phyloP scores from a whole-genome alignment of 805 yeast species.

The Candida taoyuanica region DNA sequence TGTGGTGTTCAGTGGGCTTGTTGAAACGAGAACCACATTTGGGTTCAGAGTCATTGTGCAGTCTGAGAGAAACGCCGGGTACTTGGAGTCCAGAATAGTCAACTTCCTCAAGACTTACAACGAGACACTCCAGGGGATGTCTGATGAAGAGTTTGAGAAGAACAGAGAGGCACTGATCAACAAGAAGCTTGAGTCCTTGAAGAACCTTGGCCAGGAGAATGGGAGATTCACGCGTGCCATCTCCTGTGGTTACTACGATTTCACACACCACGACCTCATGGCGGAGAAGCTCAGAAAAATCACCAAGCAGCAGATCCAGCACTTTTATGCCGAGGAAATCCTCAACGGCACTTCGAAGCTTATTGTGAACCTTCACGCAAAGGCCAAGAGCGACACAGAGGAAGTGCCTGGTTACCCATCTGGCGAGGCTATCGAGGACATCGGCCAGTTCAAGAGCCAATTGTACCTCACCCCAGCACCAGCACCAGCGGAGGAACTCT shows the following conservation, averaged over 20 bases:
- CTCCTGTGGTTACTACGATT: constrained; percentile 75
- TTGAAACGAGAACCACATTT: constrained; percentile 63
- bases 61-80: constrained; percentile 72
- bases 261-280: constrained; percentile 50
- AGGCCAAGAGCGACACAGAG: constrained; percentile 24
- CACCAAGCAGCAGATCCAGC: constrained; percentile 51
- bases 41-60: constrained; percentile 77
- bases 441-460: constrained; percentile 52
- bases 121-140: constrained; percentile 42
- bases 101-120: constrained; percentile 52
- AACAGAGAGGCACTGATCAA: constrained; percentile 66
- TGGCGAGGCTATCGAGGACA: constrained; percentile 41
- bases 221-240: constrained; percentile 61
- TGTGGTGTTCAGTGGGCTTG: constrained; percentile 77
- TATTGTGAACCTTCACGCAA: constrained; percentile 61
- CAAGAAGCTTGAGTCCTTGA: constrained; percentile 63
- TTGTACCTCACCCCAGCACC: constrained; percentile 59
- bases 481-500: constrained; percentile 39
- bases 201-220: constrained; percentile 76
- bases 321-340: constrained; percentile 47
- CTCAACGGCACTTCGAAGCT: constrained; percentile 37
- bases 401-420: constrained; percentile 38
- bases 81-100: constrained; percentile 71
- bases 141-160: constrained; percentile 59
- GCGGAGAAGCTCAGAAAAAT: constrained; percentile 51